Conservation (phyloP, 352 stramenopile genomes). For the Globisporangium paddicum region DNA sequence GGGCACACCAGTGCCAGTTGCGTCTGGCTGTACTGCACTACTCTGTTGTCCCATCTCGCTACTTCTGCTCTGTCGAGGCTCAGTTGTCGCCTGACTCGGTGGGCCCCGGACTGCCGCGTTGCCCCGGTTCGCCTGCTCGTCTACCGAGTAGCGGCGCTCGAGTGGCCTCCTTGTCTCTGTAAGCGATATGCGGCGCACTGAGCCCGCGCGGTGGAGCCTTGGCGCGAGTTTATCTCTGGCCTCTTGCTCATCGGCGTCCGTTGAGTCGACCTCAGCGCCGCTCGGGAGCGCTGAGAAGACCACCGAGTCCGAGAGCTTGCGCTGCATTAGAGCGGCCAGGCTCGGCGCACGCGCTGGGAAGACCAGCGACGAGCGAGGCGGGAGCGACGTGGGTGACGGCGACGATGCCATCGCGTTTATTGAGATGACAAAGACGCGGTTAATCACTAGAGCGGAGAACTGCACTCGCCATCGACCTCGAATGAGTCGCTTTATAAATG, state of each 20-base stretch:
- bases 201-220: neutral
- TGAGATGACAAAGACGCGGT: too few relatives aligned
- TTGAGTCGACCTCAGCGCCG: neutral
- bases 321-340: neutral
- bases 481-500: too few relatives aligned
- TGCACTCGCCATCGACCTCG: neutral
- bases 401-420: neutral
- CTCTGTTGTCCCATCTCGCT: neutral
- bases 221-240: neutral
- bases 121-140: neutral
- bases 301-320: neutral
- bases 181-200: neutral
- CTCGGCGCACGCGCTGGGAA: neutral
- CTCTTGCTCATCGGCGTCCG: neutral
- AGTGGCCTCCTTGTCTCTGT: neutral
- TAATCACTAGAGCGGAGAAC: too few relatives aligned
- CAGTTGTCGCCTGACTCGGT: neutral
- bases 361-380: neutral
- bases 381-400: neutral
- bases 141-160: constrained; percentile 3
- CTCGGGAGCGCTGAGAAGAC: neutral
- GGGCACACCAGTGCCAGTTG: neutral
- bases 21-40: too few relatives aligned
- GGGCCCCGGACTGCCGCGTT: too few relatives aligned
- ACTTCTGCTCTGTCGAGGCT: neutral